Conservation (phyloP, 2,329 filamentous ascomycete species). For the Neofusicoccum cordaticola region DNA sequence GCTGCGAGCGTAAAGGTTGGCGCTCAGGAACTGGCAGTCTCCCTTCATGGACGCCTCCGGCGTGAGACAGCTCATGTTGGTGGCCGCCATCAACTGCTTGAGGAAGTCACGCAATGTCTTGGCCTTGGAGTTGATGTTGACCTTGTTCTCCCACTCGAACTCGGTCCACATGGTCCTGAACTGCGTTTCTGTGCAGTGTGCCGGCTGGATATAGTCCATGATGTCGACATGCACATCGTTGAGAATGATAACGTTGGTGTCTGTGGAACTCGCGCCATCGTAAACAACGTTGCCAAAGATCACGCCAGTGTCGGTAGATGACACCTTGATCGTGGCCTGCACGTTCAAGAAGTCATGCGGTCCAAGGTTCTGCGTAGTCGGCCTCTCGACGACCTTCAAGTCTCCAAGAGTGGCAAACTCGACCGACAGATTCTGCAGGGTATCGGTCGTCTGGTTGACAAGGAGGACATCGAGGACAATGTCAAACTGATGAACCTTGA, state of each 20-base stretch:
- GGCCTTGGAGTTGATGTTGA: constrained; percentile 98
- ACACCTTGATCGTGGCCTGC: constrained; percentile 97
- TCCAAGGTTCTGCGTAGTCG: constrained; percentile 91
- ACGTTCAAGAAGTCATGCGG: constrained; percentile 98
- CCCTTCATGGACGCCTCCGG: constrained; percentile 95
- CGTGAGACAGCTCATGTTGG: constrained; percentile 97
- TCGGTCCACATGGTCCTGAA: constrained; percentile 99
- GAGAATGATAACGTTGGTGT: constrained; percentile 94
- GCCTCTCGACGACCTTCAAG: constrained; percentile 94
- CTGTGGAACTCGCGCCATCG: constrained; percentile 85
- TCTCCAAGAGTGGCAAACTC: constrained; percentile 98
- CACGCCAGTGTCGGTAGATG: constrained; percentile 92
- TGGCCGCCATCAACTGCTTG: constrained; percentile 91
- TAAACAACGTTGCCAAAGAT: constrained; percentile 99
- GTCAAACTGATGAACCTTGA: constrained; percentile 98
- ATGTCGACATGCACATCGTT: constrained; percentile 99
- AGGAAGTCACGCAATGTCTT: constrained; percentile 90
- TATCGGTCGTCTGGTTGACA: constrained; percentile 96
- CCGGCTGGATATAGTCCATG: constrained; percentile 99
- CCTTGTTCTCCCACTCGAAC: constrained; percentile 99
- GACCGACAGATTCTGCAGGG: constrained; percentile 92
- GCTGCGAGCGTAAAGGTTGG: constrained; percentile 92
- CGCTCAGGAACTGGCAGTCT: constrained; percentile 96
- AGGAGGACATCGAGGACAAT: constrained; percentile 94
- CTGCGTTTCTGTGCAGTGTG: constrained; percentile 93